These are phyloP conservation scores for Naganishia onofrii DNA, from an alignment of 768 basidiomycete genomes.

Conservation along the genomic window DNA sequence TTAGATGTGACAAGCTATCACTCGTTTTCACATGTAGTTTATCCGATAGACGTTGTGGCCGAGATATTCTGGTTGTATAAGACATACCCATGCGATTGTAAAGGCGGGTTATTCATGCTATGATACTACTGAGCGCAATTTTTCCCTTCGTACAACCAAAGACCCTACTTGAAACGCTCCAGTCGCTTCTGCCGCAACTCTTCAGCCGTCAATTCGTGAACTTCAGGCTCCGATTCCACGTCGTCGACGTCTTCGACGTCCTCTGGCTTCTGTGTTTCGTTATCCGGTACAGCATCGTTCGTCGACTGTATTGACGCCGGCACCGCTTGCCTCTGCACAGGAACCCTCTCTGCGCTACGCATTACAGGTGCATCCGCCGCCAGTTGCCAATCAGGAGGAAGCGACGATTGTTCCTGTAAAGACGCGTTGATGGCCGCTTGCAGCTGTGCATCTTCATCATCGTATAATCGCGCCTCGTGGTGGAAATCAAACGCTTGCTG, in stretches of 20 bases:
- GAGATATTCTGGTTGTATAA: slow-evolving; percentile 11
- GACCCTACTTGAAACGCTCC: slow-evolving; percentile 23
- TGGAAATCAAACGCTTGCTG: slow-evolving; percentile 20
- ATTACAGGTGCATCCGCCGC: not conserved
- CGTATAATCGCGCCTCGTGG: slow-evolving; percentile 48
- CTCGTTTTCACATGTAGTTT: not conserved
- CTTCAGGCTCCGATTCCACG: slow-evolving; percentile 22
- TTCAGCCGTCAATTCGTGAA: slow-evolving; percentile 25
- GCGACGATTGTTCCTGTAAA: slow-evolving; percentile 36
- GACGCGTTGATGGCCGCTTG: slow-evolving; percentile 81
- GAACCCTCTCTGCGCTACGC: not conserved
- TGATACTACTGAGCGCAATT: no score
- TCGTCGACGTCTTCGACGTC: slow-evolving; percentile 12
- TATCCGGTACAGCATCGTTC: not conserved
- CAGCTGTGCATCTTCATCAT: slow-evolving; percentile 81
- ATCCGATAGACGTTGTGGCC: not conserved
- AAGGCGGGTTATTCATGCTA: not conserved
- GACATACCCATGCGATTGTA: slow-evolving; percentile 5
- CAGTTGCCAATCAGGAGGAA: slow-evolving; percentile 4
- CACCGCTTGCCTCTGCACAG: not conserved
- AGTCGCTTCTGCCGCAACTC: slow-evolving; percentile 27
- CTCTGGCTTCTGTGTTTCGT: not conserved
- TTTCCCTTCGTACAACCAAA: not conserved
- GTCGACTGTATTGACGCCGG: not conserved
- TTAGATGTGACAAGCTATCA: not conserved